phyloP scores from a whole-genome alignment of 202 grass and related monocot genomes.

The Setaria viridis region DNA sequence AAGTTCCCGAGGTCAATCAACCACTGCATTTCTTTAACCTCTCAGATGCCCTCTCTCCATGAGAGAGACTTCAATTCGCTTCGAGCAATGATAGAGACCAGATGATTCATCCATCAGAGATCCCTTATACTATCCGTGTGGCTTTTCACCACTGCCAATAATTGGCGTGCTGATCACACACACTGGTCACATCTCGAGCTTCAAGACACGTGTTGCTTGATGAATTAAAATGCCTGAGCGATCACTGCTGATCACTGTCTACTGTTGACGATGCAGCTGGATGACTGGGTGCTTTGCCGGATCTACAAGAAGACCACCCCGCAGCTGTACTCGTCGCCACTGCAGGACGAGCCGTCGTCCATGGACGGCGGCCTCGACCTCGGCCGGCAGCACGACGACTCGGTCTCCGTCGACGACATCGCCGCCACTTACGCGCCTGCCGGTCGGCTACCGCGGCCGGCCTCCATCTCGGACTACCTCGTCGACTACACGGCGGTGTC shows the following conservation, averaged over 20 bases:
- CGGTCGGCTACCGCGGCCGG: constrained; percentile 29
- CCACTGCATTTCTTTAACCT: constrained; percentile 22
- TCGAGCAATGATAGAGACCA: background rate
- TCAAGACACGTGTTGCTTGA: constrained; percentile 1
- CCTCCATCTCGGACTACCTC: constrained; percentile 67
- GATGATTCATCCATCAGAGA: background rate
- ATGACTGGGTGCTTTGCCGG: constrained; percentile 88
- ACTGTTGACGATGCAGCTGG: constrained; percentile 51
- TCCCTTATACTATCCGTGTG: background rate
- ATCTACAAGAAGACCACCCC: constrained; percentile 83
- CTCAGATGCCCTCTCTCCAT: background rate
- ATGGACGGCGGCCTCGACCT: constrained; percentile 23
- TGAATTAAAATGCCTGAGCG: background rate
- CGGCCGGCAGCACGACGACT: constrained; percentile 43
- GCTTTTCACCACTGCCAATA: constrained; percentile 11
- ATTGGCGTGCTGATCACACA: constrained; percentile 26
- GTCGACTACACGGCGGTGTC: constrained; percentile 50
- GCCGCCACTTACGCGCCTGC: background rate
- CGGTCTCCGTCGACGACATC: background rate
- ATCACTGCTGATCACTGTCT: constrained; percentile 8
- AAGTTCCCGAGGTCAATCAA: constrained; percentile 4
- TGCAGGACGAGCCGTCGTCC: constrained; percentile 11
- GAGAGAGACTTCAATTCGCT: constrained; percentile 27
- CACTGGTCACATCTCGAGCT: background rate
- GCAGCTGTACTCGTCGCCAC: constrained; percentile 40